phyloP scores from a whole-genome alignment of 441 rosid genomes.

The Manihot esculenta region DNA sequence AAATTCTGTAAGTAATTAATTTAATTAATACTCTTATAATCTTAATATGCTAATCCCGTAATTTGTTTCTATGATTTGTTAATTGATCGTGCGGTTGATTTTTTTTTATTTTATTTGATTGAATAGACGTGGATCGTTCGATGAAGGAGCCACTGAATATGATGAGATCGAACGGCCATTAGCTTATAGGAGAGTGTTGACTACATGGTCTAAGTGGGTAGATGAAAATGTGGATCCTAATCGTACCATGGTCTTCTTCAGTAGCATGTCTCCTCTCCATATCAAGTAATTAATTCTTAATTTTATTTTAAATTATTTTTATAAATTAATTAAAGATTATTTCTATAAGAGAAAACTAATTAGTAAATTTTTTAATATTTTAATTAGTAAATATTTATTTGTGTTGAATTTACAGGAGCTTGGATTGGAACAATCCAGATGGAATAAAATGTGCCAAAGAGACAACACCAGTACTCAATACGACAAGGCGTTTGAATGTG shows the following conservation, averaged over 20 bases:
- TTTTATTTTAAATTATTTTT: not conserved
- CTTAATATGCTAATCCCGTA: no score
- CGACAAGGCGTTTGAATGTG: conserved; percentile 45
- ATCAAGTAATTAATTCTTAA: conserved; percentile 55
- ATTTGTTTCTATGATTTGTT: no score
- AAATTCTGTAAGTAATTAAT: conserved; percentile 63
- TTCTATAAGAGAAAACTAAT: no score
- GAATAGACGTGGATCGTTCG: conserved; percentile 77
- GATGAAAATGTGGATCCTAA: conserved; percentile 64
- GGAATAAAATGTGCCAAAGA: conserved; percentile 83
- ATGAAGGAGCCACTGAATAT: conserved; percentile 63
- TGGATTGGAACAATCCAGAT: conserved; percentile 79
- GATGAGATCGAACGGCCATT: conserved; percentile 74
- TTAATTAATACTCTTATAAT: no score
- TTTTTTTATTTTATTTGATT: not conserved
- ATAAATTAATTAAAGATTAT: not conserved
- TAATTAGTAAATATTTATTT: not conserved
- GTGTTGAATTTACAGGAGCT: conserved; percentile 46
- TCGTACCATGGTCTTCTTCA: conserved; percentile 71
- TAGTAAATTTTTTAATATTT: not conserved
- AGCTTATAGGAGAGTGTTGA: conserved; percentile 65
- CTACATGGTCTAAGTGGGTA: conserved; percentile 86
- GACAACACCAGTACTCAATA: conserved; percentile 56
- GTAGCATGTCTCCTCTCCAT: conserved; percentile 91
- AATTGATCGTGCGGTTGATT: no score